Base-by-base conservation (phyloP, 257 asterid genomes). In the Plantago elongata region DNA sequence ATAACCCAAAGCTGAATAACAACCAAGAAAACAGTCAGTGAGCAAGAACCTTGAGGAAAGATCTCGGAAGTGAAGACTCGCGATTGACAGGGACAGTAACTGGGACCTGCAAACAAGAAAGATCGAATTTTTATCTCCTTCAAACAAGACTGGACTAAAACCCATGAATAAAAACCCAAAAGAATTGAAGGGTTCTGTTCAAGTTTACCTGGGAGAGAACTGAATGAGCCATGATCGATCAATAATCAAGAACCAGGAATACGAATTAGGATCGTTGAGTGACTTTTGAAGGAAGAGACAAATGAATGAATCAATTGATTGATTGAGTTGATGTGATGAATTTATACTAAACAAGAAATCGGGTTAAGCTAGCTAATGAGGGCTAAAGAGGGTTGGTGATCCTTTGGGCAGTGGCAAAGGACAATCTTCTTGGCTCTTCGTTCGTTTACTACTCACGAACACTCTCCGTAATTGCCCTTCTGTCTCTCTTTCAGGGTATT, bases 161-260 rank as follows among this genome's bases (percentile, higher is more conserved):
- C 59, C 59, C 43, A 54, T 37, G 34, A 45, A 2, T 13, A 55
- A 9, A 18, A 66, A 3, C 13, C 9, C 29, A 60, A 54, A 63
- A 12, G 57, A 48, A 17, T 57, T 5, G 11, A 9, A 54, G 61
- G 11, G 8, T 7, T 17, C 34, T 22, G 27, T 22, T 22, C 27
- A 22, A 22, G 27, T 22, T 40, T 55, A 81, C 91, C 75, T 75
- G 91, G 66, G 70, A 62, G 51, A 81, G 51, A 63, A 69, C 76
- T 3, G 81, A 84, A 71, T 77, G 79, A 75, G 91, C 86, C 91
- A 84, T 81, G 88, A 78, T 75, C 65, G 75, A 64, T 68, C 75
- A 66, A 67, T 67, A 66, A 67, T 67, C 44, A 51, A 50, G 14
- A 48, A 22, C 13, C 27, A 18, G 15, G 12, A 11, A 27, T n/a